Conservation (phyloP, 257 asterid genomes). For the Rauvolfia tetraphylla region DNA sequence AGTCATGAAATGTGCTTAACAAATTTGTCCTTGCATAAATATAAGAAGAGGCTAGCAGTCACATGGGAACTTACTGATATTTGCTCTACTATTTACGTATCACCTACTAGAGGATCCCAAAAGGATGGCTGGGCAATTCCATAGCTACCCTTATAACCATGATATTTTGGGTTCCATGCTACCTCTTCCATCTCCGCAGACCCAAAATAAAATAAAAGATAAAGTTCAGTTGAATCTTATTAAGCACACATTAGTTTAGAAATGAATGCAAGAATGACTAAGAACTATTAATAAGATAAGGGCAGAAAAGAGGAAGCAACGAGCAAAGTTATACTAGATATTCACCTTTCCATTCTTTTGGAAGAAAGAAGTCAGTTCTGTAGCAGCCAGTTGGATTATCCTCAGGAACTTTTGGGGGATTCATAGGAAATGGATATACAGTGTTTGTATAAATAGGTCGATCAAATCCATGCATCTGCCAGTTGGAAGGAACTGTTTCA, state of each 20-base stretch:
- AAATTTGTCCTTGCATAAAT: neutral
- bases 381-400: conserved; percentile 98
- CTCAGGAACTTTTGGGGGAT: conserved; percentile 94
- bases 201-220: neutral
- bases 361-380: conserved; percentile 73
- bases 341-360: conserved; percentile 95
- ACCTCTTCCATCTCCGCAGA: neutral
- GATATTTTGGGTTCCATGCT: neutral
- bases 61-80: neutral
- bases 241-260: neutral
- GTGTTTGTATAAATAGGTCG: conserved; percentile 82
- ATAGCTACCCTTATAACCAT: neutral
- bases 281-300: neutral
- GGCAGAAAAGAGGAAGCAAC: neutral
- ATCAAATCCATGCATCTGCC: conserved; percentile 99
- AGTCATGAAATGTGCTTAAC: neutral
- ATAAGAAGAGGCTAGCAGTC: neutral
- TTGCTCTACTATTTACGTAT: neutral
- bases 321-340: neutral
- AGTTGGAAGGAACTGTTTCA: conserved; percentile 90
- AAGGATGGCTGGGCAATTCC: neutral
- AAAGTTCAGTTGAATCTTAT: neutral
- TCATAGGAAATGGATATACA: conserved; percentile 75
- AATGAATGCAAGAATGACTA: neutral
- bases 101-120: neutral